Evolutionary conservation across 1,284 basidiomycete genomes (phyloP).

Genomic region (Ustilago cynodontis): DNA sequence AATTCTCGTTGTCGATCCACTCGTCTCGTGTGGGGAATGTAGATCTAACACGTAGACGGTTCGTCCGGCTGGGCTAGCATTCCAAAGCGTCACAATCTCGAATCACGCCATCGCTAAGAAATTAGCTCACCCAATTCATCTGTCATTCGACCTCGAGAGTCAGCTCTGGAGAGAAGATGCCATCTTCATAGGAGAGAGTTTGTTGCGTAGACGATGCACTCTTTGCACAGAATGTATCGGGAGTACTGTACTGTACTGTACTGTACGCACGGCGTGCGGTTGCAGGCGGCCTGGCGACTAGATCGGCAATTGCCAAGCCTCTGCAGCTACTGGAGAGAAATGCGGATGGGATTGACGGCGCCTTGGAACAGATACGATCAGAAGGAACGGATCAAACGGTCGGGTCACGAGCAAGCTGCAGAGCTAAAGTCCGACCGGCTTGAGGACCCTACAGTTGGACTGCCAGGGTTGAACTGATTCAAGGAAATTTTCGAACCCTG

Average conservation of each 20-base stretch:
- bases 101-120: constrained; percentile 16
- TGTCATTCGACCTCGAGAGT: no score
- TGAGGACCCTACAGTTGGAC: not conserved
- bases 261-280: no score
- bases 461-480: constrained; percentile 3
- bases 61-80: no score
- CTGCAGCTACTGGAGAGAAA: not conserved
- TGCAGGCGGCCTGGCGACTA: constrained; percentile 4
- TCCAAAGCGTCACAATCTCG: not conserved
- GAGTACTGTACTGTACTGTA: no score
- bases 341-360: no score
- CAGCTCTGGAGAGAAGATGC: no score
- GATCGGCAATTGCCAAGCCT: not conserved
- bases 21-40: no score
- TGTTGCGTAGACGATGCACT: not conserved
- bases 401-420: constrained; percentile 5
- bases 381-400: constrained; percentile 13
- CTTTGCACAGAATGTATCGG: no score
- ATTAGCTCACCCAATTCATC: constrained; percentile 6
- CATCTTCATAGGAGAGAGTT: no score
- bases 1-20: no score
- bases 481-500: constrained; percentile 10
- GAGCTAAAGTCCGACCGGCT: constrained; percentile 15
- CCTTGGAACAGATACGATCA: no score
- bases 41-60: no score